Conservation (phyloP, 2,329 filamentous ascomycete species). For the Verticillium klebahnii region DNA sequence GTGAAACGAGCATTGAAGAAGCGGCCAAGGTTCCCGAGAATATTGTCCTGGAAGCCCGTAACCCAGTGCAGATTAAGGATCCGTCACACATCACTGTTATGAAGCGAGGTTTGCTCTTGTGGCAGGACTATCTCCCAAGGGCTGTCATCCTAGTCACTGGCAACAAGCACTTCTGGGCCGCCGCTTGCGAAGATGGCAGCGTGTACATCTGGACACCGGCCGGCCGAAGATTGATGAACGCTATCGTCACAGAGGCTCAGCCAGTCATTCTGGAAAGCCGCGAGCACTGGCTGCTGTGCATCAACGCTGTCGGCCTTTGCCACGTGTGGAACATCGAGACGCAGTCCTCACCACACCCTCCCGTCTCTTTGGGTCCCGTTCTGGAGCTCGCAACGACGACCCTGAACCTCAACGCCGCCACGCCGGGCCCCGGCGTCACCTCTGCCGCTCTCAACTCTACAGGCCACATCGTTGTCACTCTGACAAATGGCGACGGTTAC, state of each 20-base stretch:
- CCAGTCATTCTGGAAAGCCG: slow-evolving; percentile 91
- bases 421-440: slow-evolving; percentile 76
- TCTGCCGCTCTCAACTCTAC: slow-evolving; percentile 87
- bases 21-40: slow-evolving; percentile 63
- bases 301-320: slow-evolving; percentile 82
- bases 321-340: slow-evolving; percentile 91
- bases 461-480: slow-evolving; percentile 80
- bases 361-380: slow-evolving; percentile 81
- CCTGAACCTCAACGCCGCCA: slow-evolving; percentile 70
- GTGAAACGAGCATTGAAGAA: slow-evolving; percentile 51
- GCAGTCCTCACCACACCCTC: slow-evolving; percentile 80
- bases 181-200: slow-evolving; percentile 87
- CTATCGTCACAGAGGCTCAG: slow-evolving; percentile 84
- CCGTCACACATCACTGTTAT: slow-evolving; percentile 79
- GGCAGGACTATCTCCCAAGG: slow-evolving; percentile 90
- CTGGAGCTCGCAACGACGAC: slow-evolving; percentile 81
- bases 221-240: slow-evolving; percentile 78
- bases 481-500: slow-evolving; percentile 93
- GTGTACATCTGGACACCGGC: slow-evolving; percentile 90
- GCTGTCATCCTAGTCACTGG: slow-evolving; percentile 87
- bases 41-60: slow-evolving; percentile 81
- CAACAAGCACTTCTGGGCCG: slow-evolving; percentile 87
- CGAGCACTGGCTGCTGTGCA: slow-evolving; percentile 82
- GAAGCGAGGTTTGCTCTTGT: slow-evolving; percentile 74
- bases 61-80: slow-evolving; percentile 72